phyloP scores from a whole-genome alignment of 345 rosid species.

The Linum usitatissimum region DNA sequence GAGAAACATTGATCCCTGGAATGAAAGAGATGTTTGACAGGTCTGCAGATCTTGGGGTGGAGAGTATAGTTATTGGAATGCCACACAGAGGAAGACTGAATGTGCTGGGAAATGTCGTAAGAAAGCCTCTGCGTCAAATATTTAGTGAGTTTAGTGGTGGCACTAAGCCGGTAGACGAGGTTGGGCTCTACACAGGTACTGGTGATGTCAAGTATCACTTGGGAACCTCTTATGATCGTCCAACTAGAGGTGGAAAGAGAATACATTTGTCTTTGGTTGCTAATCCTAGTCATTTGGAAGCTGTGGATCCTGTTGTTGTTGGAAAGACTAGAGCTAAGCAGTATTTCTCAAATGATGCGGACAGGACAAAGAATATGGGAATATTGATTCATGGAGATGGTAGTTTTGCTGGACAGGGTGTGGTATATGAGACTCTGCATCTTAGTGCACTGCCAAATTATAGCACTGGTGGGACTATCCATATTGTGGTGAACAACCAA shows the following conservation, averaged over 20 bases:
- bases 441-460: conserved; percentile 83
- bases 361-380: conserved; percentile 64
- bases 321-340: conserved; percentile 84
- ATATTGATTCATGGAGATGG: conserved; percentile 84
- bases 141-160: conserved; percentile 79
- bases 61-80: conserved; percentile 73
- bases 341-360: conserved; percentile 51
- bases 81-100: conserved; percentile 73
- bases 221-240: conserved; percentile 84
- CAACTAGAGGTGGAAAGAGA: conserved; percentile 78
- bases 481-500: conserved; percentile 80
- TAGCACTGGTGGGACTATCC: conserved; percentile 70
- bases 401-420: conserved; percentile 87
- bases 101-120: conserved; percentile 68
- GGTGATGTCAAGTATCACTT: conserved; percentile 81
- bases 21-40: conserved; percentile 89
- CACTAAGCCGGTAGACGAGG: conserved; percentile 71
- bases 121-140: conserved; percentile 71
- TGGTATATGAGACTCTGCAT: conserved; percentile 77
- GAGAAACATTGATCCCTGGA: conserved; percentile 77
- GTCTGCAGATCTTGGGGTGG: conserved; percentile 71
- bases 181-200: conserved; percentile 71
- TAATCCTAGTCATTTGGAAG: conserved; percentile 86
- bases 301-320: conserved; percentile 74
- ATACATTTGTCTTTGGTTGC: conserved; percentile 80